Evolutionary conservation across 2,329 filamentous ascomycete genomes (phyloP).

Genomic region (Rhinocladiella mackenziei): DNA sequence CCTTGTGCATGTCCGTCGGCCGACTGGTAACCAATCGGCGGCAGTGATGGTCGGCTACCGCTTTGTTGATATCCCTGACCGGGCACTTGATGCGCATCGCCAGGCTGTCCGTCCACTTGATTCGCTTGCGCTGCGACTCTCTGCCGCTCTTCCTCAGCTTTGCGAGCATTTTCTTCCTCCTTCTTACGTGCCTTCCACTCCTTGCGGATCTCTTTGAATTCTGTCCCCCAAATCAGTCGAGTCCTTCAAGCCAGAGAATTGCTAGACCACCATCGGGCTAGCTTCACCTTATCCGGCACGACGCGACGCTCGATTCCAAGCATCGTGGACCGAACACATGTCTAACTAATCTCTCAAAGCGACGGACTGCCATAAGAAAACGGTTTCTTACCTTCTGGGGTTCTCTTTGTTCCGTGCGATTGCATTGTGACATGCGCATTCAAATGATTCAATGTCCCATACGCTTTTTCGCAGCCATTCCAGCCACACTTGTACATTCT

Average conservation of each 20-base stretch:
- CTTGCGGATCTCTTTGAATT: conserved; percentile 98
- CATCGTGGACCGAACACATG: conserved; percentile 1
- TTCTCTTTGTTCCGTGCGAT: conserved; percentile 88
- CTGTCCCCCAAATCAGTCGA: conserved; percentile 45
- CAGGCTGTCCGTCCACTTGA: conserved; percentile 48
- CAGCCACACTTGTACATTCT: conserved; percentile 99
- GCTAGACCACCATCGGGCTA: not conserved
- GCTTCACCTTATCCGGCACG: not conserved
- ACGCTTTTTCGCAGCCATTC: conserved; percentile 98
- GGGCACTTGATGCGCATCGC: conserved; percentile 41
- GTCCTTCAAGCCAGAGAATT: not conserved
- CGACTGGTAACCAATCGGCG: conserved; percentile 70
- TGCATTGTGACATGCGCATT: conserved; percentile 99
- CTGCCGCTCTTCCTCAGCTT: conserved; percentile 80
- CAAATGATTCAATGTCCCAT: conserved; percentile 92
- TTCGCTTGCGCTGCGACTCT: conserved; percentile 54
- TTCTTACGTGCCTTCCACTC: conserved; percentile 99
- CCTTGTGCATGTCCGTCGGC: conserved; percentile 51
- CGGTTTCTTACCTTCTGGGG: conserved; percentile 81
- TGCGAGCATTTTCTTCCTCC: conserved; percentile 88
- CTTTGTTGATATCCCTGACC: conserved; percentile 43
- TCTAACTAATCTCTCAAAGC: too few relatives aligned
- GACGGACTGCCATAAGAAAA: conserved; percentile 16
- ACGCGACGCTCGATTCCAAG: not conserved
- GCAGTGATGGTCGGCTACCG: conserved; percentile 61